Conservation (phyloP, 257 asterid species). For the Solanum sejunctum region DNA sequence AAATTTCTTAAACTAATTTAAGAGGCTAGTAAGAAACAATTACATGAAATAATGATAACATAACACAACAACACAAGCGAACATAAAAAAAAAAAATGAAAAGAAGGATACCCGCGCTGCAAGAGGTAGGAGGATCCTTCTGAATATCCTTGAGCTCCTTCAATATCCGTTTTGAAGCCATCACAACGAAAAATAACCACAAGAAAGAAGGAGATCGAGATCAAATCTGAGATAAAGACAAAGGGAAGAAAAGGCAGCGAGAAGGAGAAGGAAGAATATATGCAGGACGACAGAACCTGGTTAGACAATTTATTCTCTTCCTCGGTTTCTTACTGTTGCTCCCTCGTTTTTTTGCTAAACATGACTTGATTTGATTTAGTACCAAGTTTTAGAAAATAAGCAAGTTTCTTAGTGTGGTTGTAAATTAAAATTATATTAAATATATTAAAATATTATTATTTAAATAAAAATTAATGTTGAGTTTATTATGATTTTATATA, state of each 20-base stretch:
- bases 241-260: background rate
- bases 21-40: background rate
- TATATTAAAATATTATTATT: no score
- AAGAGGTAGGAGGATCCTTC: conserved; percentile 66
- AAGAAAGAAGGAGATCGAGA: background rate
- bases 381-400: no score
- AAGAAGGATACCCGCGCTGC: conserved; percentile 46
- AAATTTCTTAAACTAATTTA: background rate
- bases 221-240: conserved; percentile 8
- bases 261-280: background rate
- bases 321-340: background rate
- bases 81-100: background rate
- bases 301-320: background rate
- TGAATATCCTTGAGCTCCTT: conserved; percentile 70
- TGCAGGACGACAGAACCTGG: background rate
- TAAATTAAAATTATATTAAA: no score
- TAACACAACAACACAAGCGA: background rate
- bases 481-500: no score
- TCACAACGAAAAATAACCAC: conserved; percentile 1
- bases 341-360: no score
- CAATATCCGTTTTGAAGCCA: conserved; percentile 75
- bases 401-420: no score
- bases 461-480: no score
- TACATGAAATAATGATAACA: background rate
- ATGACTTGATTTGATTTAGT: no score